A percentile compares a stretch with the other conserved stretches of the same genome.
phyloP scores from a whole-genome alignment of 768 basidiomycete genomes.

The Suillus paluster region DNA sequence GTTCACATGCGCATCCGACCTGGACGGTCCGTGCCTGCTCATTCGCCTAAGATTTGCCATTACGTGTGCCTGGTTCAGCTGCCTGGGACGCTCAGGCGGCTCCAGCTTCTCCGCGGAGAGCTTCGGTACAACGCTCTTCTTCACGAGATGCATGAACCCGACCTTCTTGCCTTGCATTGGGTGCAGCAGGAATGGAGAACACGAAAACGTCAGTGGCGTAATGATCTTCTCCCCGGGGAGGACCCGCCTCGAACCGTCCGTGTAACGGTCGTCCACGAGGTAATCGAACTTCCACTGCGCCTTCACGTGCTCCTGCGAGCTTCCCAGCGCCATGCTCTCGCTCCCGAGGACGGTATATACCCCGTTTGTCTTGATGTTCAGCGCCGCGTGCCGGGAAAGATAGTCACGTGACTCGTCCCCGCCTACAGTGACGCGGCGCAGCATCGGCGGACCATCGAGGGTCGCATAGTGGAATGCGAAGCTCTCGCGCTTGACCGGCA shows the following conservation, averaged over 20 bases:
- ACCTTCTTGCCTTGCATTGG: slow-evolving; percentile 68
- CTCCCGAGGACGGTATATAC: slow-evolving; percentile 75
- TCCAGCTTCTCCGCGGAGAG: slow-evolving; percentile 64
- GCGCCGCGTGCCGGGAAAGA: slow-evolving; percentile 73
- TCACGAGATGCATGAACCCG: slow-evolving; percentile 70
- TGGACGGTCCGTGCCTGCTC: slow-evolving; percentile 24
- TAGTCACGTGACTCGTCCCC: slow-evolving; percentile 74
- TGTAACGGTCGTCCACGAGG: slow-evolving; percentile 63
- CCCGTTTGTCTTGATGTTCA: slow-evolving; percentile 71
- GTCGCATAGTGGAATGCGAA: slow-evolving; percentile 77
- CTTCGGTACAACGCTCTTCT: slow-evolving; percentile 71
- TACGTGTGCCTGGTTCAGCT: not conserved
- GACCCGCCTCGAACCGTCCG: slow-evolving; percentile 47
- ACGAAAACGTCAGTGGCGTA: slow-evolving; percentile 75
- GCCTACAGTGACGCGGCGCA: slow-evolving; percentile 70
- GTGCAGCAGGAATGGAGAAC: slow-evolving; percentile 66
- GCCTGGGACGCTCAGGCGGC: slow-evolving; percentile 38
- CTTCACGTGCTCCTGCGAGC: slow-evolving; percentile 38
- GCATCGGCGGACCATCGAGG: slow-evolving; percentile 67
- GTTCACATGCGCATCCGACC: slow-evolving; percentile 26
- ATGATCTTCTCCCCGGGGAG: slow-evolving; percentile 71
- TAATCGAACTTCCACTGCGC: slow-evolving; percentile 84
- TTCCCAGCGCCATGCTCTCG: slow-evolving; percentile 46
- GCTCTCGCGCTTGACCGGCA: slow-evolving; percentile 57
- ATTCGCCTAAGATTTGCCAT: slow-evolving; percentile 3